A percentile compares a stretch with the other conserved stretches of the same genome.
phyloP scores from a whole-genome alignment of 2,329 filamentous ascomycete species.

The Epichloe gansuensis region DNA sequence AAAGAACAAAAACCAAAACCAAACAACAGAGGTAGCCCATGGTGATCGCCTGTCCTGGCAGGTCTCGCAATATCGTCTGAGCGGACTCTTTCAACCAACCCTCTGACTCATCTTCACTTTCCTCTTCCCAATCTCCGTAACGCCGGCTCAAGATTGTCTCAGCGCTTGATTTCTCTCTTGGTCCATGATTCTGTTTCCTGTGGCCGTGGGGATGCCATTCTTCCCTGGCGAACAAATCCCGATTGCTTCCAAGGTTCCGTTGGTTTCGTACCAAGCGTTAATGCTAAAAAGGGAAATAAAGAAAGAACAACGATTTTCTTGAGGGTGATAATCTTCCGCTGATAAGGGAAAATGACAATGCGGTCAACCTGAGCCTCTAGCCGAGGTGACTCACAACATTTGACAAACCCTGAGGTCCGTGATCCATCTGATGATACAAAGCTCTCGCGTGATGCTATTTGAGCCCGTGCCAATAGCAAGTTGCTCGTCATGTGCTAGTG shows the following conservation, averaged over 20 bases:
- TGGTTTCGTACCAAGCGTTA: background rate
- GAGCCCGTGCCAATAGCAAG: background rate
- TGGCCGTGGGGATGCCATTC: background rate
- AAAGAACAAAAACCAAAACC: background rate
- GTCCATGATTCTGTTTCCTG: background rate
- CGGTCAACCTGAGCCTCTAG: background rate
- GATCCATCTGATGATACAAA: background rate
- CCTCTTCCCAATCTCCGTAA: background rate
- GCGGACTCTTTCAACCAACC: background rate
- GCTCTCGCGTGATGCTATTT: background rate
- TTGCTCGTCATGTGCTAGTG: background rate
- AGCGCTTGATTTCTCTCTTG: constrained; percentile 9
- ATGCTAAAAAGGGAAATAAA: background rate
- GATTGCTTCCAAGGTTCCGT: background rate
- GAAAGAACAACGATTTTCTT: background rate
- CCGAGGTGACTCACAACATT: background rate
- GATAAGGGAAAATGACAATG: too few relatives aligned
- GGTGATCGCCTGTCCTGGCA: background rate
- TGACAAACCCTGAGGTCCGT: background rate
- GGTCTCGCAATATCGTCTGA: background rate
- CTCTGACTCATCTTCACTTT: background rate
- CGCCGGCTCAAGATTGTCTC: constrained; percentile 8
- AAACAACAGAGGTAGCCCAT: background rate
- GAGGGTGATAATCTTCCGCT: too few relatives aligned
- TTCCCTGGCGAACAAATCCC: background rate